Percentiles rank a stretch among this genome's conserved stretches.
These are phyloP conservation scores for Beauveria asiatica DNA, from an alignment of 2,329 filamentous ascomycete genomes.

Conservation along the genomic window DNA sequence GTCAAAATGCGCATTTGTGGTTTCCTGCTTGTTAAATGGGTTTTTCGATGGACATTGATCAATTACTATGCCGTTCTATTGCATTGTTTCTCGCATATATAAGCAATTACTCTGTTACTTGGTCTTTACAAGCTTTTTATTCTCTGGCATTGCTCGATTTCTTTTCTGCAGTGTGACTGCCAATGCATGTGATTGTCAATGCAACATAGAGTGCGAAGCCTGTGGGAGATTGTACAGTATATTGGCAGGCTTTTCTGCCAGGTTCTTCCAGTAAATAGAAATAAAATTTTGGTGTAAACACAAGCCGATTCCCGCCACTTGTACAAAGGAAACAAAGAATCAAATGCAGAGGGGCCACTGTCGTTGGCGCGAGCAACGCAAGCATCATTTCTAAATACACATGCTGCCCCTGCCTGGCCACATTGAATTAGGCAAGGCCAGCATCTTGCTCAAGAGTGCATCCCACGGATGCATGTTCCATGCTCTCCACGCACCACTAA, in stretches of 20 bases:
- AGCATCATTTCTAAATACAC: constrained; percentile 2
- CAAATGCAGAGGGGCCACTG: not conserved
- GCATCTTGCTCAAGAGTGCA: not conserved
- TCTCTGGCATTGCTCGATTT: not conserved
- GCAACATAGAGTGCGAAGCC: no score
- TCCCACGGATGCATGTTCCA: not conserved
- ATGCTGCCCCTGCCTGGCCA: not conserved
- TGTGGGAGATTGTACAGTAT: not conserved
- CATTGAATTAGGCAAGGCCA: not conserved
- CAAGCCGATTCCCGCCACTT: not conserved
- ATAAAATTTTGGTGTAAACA: not conserved
- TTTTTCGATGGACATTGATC: no score
- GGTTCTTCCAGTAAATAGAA: not conserved
- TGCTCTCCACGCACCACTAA: not conserved
- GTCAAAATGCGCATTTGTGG: not conserved
- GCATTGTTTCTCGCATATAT: not conserved
- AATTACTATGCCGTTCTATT: not conserved
- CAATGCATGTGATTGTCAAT: no score
- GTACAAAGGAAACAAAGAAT: not conserved
- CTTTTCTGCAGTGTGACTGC: not conserved
- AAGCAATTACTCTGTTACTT: not conserved
- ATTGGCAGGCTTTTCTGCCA: not conserved
- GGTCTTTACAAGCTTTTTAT: not conserved
- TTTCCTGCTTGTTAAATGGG: not conserved
- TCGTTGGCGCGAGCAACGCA: not conserved